Evolutionary conservation across 352 stramenopile genomes (phyloP).

Genomic region (Pythium brachiatum): DNA sequence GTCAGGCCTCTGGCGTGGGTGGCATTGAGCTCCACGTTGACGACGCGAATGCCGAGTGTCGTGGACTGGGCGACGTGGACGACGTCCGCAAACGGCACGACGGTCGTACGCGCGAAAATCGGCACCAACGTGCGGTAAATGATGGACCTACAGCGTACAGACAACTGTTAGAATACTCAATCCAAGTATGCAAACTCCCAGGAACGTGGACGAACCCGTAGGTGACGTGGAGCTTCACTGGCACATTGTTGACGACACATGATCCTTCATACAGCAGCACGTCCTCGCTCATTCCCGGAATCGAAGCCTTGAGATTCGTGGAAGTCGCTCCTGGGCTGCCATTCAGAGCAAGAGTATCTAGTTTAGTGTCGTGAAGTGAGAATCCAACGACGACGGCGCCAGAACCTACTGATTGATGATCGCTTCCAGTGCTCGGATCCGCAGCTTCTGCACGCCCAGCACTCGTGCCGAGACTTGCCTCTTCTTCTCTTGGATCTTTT

Average conservation of each 20-base stretch:
- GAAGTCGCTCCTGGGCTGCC: constrained; percentile 44
- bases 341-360: neutral
- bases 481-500: constrained; percentile 82
- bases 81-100: constrained; percentile 61
- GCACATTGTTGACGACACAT: constrained; percentile 69
- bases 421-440: constrained; percentile 42
- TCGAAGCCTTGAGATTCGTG: constrained; percentile 39
- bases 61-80: constrained; percentile 49
- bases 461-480: constrained; percentile 63
- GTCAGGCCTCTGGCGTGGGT: constrained; percentile 56
- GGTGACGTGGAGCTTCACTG: constrained; percentile 69
- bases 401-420: constrained; percentile 67
- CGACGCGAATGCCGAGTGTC: constrained; percentile 64
- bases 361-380: too few relatives aligned
- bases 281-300: constrained; percentile 43
- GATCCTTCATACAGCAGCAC: constrained; percentile 80
- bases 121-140: constrained; percentile 79
- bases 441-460: constrained; percentile 59
- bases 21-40: constrained; percentile 45
- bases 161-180: neutral
- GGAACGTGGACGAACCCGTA: constrained; percentile 44
- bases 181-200: neutral
- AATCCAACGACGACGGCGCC: too few relatives aligned
- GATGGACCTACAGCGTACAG: constrained; percentile 9
- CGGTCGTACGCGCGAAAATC: constrained; percentile 63